Evolutionary conservation across 169 alveolate genomes (phyloP).

Genomic region (Eimeria maxima): DNA sequence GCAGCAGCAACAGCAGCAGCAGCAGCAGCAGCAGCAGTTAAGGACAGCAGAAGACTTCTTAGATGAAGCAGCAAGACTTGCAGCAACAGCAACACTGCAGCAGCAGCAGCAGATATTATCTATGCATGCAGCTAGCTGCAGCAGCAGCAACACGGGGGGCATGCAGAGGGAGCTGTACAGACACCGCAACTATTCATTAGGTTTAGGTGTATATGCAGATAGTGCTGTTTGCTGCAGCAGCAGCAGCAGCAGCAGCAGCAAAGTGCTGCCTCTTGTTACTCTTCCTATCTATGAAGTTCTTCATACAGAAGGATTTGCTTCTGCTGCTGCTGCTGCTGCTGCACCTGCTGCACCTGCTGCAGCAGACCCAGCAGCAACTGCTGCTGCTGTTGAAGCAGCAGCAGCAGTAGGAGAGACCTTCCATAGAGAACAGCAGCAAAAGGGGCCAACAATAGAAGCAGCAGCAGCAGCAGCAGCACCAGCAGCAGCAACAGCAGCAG

Average conservation of each 20-base stretch:
- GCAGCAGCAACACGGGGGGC: slow-evolving; percentile 58
- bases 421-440: too few relatives aligned
- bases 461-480: slow-evolving; percentile 57
- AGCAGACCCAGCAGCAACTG: not conserved
- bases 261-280: slow-evolving; percentile 50
- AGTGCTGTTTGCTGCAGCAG: too few relatives aligned
- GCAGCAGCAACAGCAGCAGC: slow-evolving; percentile 47
- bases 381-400: slow-evolving; percentile 48
- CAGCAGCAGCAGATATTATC: slow-evolving; percentile 54
- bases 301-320: not conserved
- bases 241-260: slow-evolving; percentile 20
- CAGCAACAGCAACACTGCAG: not conserved
- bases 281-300: not conserved
- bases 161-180: slow-evolving; percentile 70
- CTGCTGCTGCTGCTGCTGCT: slow-evolving; percentile 70
- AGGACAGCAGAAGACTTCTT: not conserved
- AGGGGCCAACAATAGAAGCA: too few relatives aligned
- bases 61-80: not conserved
- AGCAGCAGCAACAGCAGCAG: slow-evolving; percentile 17
- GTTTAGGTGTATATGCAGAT: not conserved
- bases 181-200: slow-evolving; percentile 32
- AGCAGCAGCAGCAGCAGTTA: slow-evolving; percentile 30
- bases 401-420: too few relatives aligned
- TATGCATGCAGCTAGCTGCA: slow-evolving; percentile 4
- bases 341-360: slow-evolving; percentile 11